These are phyloP conservation scores for Colletotrichum australisinense DNA, from an alignment of 2,329 filamentous ascomycete species.

Conservation along the genomic window DNA sequence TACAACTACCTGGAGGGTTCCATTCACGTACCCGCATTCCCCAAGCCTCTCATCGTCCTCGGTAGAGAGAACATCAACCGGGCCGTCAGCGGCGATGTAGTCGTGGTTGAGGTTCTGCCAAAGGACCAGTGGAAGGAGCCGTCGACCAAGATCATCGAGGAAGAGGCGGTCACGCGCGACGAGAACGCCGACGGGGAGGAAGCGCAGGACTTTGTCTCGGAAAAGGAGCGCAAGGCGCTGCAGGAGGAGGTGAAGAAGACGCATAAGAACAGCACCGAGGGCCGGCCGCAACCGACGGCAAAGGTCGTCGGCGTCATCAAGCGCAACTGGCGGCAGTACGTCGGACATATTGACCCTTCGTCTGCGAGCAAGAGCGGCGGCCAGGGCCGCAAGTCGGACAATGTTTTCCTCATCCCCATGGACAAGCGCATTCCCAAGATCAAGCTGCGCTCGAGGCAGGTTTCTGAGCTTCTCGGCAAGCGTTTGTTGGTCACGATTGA, in stretches of 20 bases:
- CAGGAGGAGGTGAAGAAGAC: constrained; percentile 92
- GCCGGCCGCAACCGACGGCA: constrained; percentile 87
- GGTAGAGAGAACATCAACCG: constrained; percentile 97
- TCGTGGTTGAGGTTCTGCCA: constrained; percentile 92
- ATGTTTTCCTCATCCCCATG: constrained; percentile 96
- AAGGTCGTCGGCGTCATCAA: constrained; percentile 93
- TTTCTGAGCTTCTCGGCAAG: constrained; percentile 88
- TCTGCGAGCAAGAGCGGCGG: constrained; percentile 80
- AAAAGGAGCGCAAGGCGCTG: constrained; percentile 85
- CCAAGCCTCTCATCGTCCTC: constrained; percentile 87
- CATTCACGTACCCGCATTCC: constrained; percentile 89
- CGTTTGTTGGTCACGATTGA: constrained; percentile 94
- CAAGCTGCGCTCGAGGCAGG: constrained; percentile 89
- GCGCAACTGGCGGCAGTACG: constrained; percentile 97
- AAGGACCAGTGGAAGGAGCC: constrained; percentile 97
- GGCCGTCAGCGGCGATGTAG: constrained; percentile 89
- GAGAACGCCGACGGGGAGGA: constrained; percentile 88
- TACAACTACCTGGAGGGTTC: constrained; percentile 98
- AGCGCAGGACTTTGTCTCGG: constrained; percentile 81
- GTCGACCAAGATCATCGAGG: constrained; percentile 95
- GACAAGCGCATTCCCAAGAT: constrained; percentile 98
- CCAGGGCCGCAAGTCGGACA: constrained; percentile 87
- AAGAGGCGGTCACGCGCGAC: constrained; percentile 90
- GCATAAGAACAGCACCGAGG: constrained; percentile 81
- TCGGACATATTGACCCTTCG: constrained; percentile 91